Evolutionary conservation across 1,284 basidiomycete genomes (phyloP).

Genomic region (Cutaneotrichosporon mucoides): DNA sequence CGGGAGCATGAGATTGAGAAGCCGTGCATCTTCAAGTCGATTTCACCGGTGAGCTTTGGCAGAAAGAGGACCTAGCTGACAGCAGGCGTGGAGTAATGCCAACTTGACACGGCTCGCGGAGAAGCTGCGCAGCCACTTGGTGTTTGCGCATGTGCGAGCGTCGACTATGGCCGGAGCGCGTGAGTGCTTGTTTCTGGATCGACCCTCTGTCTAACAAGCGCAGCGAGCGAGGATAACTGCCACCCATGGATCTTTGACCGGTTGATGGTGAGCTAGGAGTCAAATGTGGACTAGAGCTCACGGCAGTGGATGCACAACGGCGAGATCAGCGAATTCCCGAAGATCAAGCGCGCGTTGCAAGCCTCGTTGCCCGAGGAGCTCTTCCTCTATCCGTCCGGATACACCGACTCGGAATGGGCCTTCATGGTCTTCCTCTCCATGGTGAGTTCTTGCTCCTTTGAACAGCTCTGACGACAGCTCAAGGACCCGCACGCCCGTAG

Average conservation of each 20-base stretch:
- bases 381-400: constrained; percentile 80
- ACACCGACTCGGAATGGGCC: constrained; percentile 96
- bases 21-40: constrained; percentile 95
- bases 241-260: constrained; percentile 85
- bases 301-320: constrained; percentile 93
- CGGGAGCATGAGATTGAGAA: constrained; percentile 71
- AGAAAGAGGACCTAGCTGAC: not conserved
- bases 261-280: constrained; percentile 63
- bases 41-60: constrained; percentile 77
- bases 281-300: not conserved
- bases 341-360: constrained; percentile 77
- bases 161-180: constrained; percentile 59
- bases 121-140: constrained; percentile 88
- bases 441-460: constrained; percentile 50
- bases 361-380: constrained; percentile 71
- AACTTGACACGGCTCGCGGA: constrained; percentile 85
- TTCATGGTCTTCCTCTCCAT: constrained; percentile 87
- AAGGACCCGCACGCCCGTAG: constrained; percentile 65
- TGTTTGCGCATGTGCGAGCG: constrained; percentile 90
- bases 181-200: constrained; percentile 25
- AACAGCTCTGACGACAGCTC: constrained; percentile 54
- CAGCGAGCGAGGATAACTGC: constrained; percentile 87
- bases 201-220: constrained; percentile 60
- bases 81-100: constrained; percentile 86
- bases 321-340: constrained; percentile 70